Percentiles rank a stretch among this genome's conserved stretches.
Evolutionary conservation across 495 filamentous ascomycete species (phyloP).

Genomic region (Daldinia vernicosa): DNA sequence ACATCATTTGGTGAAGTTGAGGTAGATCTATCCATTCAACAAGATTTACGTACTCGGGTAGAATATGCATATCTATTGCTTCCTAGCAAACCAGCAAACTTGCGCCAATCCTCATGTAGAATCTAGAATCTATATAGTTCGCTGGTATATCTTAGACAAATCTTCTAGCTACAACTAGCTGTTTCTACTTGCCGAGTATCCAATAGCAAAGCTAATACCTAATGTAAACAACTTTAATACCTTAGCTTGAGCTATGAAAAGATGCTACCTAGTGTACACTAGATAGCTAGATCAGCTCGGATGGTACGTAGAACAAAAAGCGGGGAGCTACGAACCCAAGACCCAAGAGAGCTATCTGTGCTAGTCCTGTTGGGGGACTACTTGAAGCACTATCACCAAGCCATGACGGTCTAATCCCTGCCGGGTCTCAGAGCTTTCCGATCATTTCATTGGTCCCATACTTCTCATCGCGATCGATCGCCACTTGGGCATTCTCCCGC

Average conservation of each 20-base stretch:
- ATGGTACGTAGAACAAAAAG: constrained; percentile 3
- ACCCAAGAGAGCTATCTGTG: constrained; percentile 1
- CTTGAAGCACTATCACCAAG: constrained; percentile 34
- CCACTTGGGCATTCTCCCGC: constrained; percentile 41
- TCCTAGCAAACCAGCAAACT: background rate
- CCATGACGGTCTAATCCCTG: constrained; percentile 27
- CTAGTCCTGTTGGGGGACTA: constrained; percentile 26
- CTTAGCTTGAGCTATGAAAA: background rate
- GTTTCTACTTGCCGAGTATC: background rate
- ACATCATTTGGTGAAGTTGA: constrained; percentile 38
- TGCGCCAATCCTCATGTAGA: background rate
- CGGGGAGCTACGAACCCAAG: constrained; percentile 19
- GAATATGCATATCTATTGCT: background rate
- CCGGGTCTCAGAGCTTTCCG: constrained; percentile 7
- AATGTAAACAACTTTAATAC: background rate
- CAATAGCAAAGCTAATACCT: background rate
- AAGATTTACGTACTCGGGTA: constrained; percentile 4
- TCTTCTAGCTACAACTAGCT: background rate
- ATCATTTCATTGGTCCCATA: constrained; percentile 21
- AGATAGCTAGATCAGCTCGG: constrained; percentile 1
- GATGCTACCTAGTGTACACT: no score
- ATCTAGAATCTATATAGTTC: no score
- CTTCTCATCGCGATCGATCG: constrained; percentile 40
- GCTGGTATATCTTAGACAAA: background rate
- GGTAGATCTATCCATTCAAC: constrained; percentile 26